Conservation (phyloP, 2,329 filamentous ascomycete species). For the Aureobasidium pullulans region DNA sequence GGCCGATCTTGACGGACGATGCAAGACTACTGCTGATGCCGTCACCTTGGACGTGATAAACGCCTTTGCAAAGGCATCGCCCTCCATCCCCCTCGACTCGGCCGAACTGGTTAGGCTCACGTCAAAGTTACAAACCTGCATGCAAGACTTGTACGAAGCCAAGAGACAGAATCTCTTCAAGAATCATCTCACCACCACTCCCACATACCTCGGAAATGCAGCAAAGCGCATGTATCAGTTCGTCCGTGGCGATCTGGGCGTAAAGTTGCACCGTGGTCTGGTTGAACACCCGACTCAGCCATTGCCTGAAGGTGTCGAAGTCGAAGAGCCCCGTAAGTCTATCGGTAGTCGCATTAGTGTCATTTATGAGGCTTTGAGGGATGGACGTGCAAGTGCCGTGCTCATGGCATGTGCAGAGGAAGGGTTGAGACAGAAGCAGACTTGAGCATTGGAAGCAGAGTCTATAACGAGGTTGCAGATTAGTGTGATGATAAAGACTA, state of each 20-base stretch:
- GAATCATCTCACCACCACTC: neutral
- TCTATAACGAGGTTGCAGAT: too few species aligned
- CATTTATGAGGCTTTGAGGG: slow-evolving; percentile 22
- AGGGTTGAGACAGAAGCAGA: neutral
- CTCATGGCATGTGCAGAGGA: slow-evolving; percentile 11
- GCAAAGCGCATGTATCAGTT: slow-evolving; percentile 20
- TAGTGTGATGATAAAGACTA: too few species aligned
- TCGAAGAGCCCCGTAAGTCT: slow-evolving; percentile 16
- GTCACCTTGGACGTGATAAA: neutral
- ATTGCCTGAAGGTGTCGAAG: neutral
- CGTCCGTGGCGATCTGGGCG: slow-evolving; percentile 17
- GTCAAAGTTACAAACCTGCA: neutral
- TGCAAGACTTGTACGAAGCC: neutral
- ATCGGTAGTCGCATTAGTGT: slow-evolving; percentile 19
- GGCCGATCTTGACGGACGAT: slow-evolving; percentile 1
- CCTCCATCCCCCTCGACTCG: neutral
- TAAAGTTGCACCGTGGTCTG: slow-evolving; percentile 20
- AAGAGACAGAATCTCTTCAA: neutral
- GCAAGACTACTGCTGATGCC: slow-evolving; percentile 3
- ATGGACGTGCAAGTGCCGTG: slow-evolving; percentile 18
- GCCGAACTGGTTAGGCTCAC: neutral
- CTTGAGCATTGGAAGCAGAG: neutral
- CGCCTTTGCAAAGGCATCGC: neutral
- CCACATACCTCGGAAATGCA: slow-evolving; percentile 16
- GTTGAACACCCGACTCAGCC: slow-evolving; percentile 21